Evolutionary conservation across 768 basidiomycete species (phyloP), one percentile per base, ranked within the genome.

Genomic region (Pulveroboletus ravenelii): DNA sequence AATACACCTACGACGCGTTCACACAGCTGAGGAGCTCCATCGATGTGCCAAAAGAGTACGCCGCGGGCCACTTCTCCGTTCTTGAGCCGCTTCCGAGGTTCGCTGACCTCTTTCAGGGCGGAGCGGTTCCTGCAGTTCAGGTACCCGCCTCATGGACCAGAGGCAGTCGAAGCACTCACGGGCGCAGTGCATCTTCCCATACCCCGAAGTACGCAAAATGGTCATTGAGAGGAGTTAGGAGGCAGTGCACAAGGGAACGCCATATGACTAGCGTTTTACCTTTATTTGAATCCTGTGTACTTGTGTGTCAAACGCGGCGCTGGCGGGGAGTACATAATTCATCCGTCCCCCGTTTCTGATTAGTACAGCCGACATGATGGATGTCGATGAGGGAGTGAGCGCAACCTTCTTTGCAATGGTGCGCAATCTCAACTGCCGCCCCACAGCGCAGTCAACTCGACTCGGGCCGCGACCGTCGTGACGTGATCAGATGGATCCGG

Each of bases 11-110:
- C 51, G 78, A 84, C 31, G 58, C 70, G 1, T 86, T 84, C 62
- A 73, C 74, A 3, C 78, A 82, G 41, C 58, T 72, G 13, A 69
- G 81, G 27, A 62, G 70, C 12, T 70, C 76, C 17, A 61, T 80
- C 32, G 79, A 85, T 53, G 76, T 79, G 20, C 84, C 86, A 5
- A 71, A 66, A 62, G 80, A 78, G 84, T 84, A 49, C 38, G 77
- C 47, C 37, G 6, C 9, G 6, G 13, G 20, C 5, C 10, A 25
- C 32, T 31, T 34, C 18, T 25, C 36, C 35, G 32, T 46, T 25
- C 39, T 50, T 46, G 37, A 27, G 29, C 23, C 14, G 14, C 4
- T 43, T 34, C 23, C 20, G 7, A 42, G n/a, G 18, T 46, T 51
- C 34, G 13, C 52, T 62, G 31, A 58, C 17, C 41, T 23, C 36